Base-by-base conservation (phyloP, 164 flowering plant species). In the Vitis cinerea region DNA sequence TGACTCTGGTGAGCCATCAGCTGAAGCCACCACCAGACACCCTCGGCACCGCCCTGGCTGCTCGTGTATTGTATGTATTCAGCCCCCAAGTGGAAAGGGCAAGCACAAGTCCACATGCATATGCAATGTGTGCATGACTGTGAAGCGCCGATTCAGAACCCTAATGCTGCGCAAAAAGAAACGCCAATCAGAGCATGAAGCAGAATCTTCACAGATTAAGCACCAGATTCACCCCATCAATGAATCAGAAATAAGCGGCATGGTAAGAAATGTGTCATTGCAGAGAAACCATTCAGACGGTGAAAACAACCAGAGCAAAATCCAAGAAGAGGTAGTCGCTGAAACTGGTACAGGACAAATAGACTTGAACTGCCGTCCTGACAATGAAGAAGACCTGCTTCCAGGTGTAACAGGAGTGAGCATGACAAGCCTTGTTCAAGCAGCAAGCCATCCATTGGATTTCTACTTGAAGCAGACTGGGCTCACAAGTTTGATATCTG, bases 41-140 rank as follows among this genome's bases (percentile, higher is more conserved):
- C 99, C 99, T 15, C 81, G 99, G n/a, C 99, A 95, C 77, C 94
- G 99, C 11, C 86, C 91, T 17, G 99, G 99, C 19, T 95, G 99
- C 81, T 71, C 86, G 11, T 95, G 99, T 83, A 95, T 95, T 60
- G 99, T 95, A 50, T 95, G 99, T 91, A 95, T 95, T 76, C 99
- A 95, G 77, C 99, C 99, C 10, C 99, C 99, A 12, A 95, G 99
- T 56, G 99, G 99, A 55, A 93, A 93, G 68, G 98, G 98, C 10
- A 90, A 84, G 84, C 99, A 95, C 81, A 88, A 90, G 59, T 75
- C 91, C 19, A 75, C 82, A 5, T 88, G 93, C 77, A 77, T 78
- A 30, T 88, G 93, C 78, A 85, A 84, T 67, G 91, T 88, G 15
- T 88, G 93, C 74, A 57, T 82, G 82, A 87, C 87, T 6, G 93